Evolutionary conservation across 2,329 filamentous ascomycete species (phyloP), one percentile per base, ranked within the genome.

Genomic region (Sphaerulina populicola): DNA sequence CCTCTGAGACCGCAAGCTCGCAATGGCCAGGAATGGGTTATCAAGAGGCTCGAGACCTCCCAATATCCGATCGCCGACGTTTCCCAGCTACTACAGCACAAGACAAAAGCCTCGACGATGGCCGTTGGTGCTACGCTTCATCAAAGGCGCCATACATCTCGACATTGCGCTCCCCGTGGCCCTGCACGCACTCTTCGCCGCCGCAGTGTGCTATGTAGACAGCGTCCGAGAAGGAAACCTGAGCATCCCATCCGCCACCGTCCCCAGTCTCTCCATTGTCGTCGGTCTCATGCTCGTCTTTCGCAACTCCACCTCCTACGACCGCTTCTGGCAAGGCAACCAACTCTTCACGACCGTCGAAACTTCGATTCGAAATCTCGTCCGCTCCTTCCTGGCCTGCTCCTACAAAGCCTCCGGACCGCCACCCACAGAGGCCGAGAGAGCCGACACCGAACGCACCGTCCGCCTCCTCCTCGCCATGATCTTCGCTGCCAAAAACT

Each of bases 261-360:
- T 83, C 40, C 80, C 81, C 1, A 78, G 75, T 11, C 69, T 84
- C 1, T 80, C 77, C 31, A 84, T 84, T 50, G 81, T 84, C 45
- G 80, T 84, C 2, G 81, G 81, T 60, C 65, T 84, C 37, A 82
- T 84, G 75, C 77, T 84, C 31, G 81, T 84, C 27, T 83, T 84
- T 68, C 75, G 81, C 35, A 83, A 84, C 59, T 74, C 77, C 57
- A 83, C 80, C 2, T 77, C 73, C 47, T 83, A 82, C 67, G 80
- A 82, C 58, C 73, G 80, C 1, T 83, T 83, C 69, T 83, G 80
- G 80, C 64, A 65, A 43, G 66, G 66, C 6, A 68, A 66, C 37
- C 56, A 62, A 33, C 74, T 78, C 56, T 72, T 83, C 49, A 78
- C 73, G 9, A 74, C 73, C 0, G 72, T 82, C 29, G 74, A 74